These are phyloP conservation scores for Pestalotiopsis sp. DNA, from an alignment of 2,329 filamentous ascomycete species.

Conservation along the genomic window DNA sequence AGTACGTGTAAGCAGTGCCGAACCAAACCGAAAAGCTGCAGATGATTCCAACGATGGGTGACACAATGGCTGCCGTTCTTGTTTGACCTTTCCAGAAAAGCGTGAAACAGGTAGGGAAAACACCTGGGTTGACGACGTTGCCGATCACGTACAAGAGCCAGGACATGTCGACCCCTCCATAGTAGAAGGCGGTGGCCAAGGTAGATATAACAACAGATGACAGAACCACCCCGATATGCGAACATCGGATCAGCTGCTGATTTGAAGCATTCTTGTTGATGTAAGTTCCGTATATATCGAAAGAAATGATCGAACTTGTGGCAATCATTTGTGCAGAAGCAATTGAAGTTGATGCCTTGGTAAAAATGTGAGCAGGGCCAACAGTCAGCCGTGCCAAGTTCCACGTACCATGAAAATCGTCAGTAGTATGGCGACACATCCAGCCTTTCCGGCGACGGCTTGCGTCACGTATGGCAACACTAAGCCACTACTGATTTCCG, in stretches of 20 bases:
- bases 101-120: not conserved
- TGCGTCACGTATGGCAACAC: constrained; percentile 72
- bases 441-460: constrained; percentile 70
- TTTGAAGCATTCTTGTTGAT: constrained; percentile 36
- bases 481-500: constrained; percentile 68
- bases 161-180: not conserved
- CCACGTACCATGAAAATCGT: constrained; percentile 69
- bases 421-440: constrained; percentile 68
- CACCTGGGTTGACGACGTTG: not conserved
- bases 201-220: not conserved
- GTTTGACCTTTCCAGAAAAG: not conserved
- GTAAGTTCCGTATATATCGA: constrained; percentile 56
- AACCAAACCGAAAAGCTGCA: not conserved
- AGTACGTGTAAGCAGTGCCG: not conserved
- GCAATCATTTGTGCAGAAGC: constrained; percentile 53
- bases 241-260: constrained; percentile 1
- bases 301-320: constrained; percentile 55
- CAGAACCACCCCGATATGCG: not conserved
- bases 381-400: constrained; percentile 37
- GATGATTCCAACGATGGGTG: not conserved
- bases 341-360: constrained; percentile 58
- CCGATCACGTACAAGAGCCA: not conserved
- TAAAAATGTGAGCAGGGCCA: not conserved
- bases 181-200: not conserved
- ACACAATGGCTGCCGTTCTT: not conserved